Base-by-base conservation (phyloP, 352 stramenopile species). In the Detonula confervacea region DNA sequence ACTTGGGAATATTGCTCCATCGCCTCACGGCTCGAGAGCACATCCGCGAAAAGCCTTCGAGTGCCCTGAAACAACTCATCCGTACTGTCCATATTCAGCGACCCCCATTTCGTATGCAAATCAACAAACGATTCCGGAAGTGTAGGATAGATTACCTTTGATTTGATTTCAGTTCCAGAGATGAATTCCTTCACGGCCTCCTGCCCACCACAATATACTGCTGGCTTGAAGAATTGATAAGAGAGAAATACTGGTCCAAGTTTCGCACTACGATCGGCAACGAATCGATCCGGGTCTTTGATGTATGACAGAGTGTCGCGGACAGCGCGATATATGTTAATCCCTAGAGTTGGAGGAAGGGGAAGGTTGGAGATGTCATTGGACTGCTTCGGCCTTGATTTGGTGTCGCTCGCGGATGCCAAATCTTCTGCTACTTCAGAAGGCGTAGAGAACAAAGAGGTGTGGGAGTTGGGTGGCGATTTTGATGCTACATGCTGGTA, bases 131-230 rank as follows among this genome's bases (percentile, higher is more conserved):
- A 68, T 37, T 68, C 52, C 2, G 54, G 51, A 2, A 75, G 47
- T 1, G 30, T 39, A n/a, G 16, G 5, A 60, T 75, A 22, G 8
- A 66, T 62, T 2, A 80, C 71, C 24, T 73, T 73, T 14, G 18
- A 39, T 27, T 74, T 66, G 25, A 67, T 22, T 30, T 80, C 71
- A 14, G 61, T 52, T 7, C 27, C 39, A 20, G 44, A 39, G 44
- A 80, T 61, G 39, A 80, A 80, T 27, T 80, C 61, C 46, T 73
- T 29, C 20, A 80, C 52, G 16, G 39, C 49, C 42, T 80, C 46
- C 39, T 73, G 47, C 29, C 71, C 71, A 14, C 71, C 60, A 2
- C 54, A 27, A 46, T 73, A 51, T 1, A 80, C 71, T 7, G 42
- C 61, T 1, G 71, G 71, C 30, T 66, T 54, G 42, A 80, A 80